Evolutionary conservation across 352 stramenopile genomes (phyloP), one percentile per base, ranked within the genome.

Genomic region (Globisporangium okanoganense): DNA sequence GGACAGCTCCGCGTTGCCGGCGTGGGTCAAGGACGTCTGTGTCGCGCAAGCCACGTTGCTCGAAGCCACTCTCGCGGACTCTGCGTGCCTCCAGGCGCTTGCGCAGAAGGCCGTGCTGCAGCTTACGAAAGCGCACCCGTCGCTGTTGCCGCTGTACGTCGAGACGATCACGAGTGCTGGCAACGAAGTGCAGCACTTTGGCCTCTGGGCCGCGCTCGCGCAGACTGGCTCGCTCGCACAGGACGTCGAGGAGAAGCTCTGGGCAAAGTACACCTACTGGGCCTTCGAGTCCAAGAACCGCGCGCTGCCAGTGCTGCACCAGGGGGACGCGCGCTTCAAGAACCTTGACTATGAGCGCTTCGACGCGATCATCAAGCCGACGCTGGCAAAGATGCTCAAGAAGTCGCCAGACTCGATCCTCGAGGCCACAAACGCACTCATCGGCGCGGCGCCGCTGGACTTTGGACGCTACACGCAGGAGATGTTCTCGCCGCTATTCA

Each of bases 401-500:
- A 90, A 91, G 62, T 86, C 83, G 29, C 85, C 87, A 0, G 87
- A 96, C 61, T 80, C 78, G 36, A 72, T 85, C 27, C 70, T 96
- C 29, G 82, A 94, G 63, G 72, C 80, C 7, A 68, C 79, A 3
- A 73, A 68, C 0, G 70, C 76, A 29, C 56, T 92, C 22, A 76
- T 95, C 6, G 58, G 67, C 6, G 73, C 74, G 16, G 57, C 75
- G 20, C 72, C 76, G 25, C 52, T 96, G 52, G 82, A 94, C 49
- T 84, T 94, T 55, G 82, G 85, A 41, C 58, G 62, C 1, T 90
- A 92, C 65, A 24, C 90, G 36, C 33, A 48, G 0, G 71, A 85
- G 22, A 62, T 93, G n/a, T 96, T 96, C 61, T 71, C 77, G 49
- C 58, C 76, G 12, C 65, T 96, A 36, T 56, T 94, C 33, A 71